phyloP scores from a whole-genome alignment of 305 asterid species.

The Fraxinus nigra region DNA sequence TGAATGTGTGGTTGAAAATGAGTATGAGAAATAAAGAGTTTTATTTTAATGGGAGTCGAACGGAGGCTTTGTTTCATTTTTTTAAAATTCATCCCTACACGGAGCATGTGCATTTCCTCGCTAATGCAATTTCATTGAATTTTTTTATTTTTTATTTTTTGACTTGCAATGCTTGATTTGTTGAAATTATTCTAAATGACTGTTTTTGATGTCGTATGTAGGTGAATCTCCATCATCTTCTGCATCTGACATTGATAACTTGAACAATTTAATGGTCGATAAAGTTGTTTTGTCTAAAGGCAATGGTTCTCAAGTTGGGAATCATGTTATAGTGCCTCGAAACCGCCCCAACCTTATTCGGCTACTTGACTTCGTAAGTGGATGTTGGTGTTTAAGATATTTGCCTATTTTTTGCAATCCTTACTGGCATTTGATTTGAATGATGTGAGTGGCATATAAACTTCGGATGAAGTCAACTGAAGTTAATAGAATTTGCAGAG shows the following conservation, averaged over 20 bases:
- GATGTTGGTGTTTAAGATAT: slow-evolving; percentile 5
- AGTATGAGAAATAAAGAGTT: background rate
- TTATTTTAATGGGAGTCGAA: background rate
- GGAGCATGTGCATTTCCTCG: background rate
- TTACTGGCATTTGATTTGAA: background rate
- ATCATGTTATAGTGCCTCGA: slow-evolving; percentile 56
- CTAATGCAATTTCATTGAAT: background rate
- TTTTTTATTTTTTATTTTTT: background rate
- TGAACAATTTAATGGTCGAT: slow-evolving; percentile 61
- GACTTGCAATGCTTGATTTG: background rate
- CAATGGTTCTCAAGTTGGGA: slow-evolving; percentile 54
- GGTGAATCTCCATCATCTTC: slow-evolving; percentile 98
- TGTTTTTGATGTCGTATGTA: slow-evolving; percentile 30
- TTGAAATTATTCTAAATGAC: slow-evolving; percentile 14
- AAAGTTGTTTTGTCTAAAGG: slow-evolving; percentile 57
- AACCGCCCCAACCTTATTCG: slow-evolving; percentile 60
- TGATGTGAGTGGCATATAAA: background rate
- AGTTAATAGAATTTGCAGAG: slow-evolving; percentile 1
- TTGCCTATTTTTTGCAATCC: slow-evolving; percentile 8
- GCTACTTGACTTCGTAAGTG: slow-evolving; percentile 88
- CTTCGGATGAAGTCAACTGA: background rate
- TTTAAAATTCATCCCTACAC: background rate
- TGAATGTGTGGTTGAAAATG: background rate
- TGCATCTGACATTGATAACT: slow-evolving; percentile 91
- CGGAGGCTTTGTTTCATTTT: background rate